These are phyloP conservation scores for Trametes elegans DNA, from an alignment of 768 basidiomycete species.

Conservation along the genomic window DNA sequence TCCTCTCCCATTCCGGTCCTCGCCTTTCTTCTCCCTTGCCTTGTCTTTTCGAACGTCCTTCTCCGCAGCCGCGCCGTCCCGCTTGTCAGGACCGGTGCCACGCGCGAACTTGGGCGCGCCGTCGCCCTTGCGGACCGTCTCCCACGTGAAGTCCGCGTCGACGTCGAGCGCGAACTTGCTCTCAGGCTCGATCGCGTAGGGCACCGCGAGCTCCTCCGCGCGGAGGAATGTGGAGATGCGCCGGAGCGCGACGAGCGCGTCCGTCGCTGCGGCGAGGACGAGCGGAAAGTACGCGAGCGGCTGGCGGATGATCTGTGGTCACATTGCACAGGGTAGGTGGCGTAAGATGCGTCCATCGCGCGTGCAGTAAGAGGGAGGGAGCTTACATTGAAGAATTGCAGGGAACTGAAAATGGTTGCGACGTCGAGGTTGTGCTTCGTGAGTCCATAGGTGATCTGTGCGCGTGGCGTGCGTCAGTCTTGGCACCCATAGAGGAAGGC, in stretches of 20 bases:
- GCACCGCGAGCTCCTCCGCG: slow-evolving; percentile 73
- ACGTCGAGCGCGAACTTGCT: slow-evolving; percentile 65
- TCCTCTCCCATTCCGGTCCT: too few species aligned
- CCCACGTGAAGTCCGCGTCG: slow-evolving; percentile 80
- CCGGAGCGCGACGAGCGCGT: slow-evolving; percentile 76
- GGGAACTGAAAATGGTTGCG: slow-evolving; percentile 77
- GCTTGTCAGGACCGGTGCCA: slow-evolving; percentile 15
- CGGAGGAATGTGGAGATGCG: slow-evolving; percentile 81
- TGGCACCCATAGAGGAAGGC: neutral
- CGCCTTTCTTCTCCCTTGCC: slow-evolving; percentile 18
- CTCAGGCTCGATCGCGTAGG: slow-evolving; percentile 49
- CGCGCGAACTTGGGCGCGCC: slow-evolving; percentile 13
- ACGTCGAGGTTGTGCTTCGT: slow-evolving; percentile 63
- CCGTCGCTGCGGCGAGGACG: slow-evolving; percentile 52
- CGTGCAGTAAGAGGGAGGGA: neutral
- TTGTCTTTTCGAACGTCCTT: slow-evolving; percentile 10
- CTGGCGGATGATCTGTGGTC: slow-evolving; percentile 49
- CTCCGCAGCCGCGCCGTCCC: slow-evolving; percentile 18
- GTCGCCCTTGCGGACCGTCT: slow-evolving; percentile 45
- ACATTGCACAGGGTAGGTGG: neutral
- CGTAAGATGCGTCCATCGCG: neutral
- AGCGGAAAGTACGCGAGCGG: slow-evolving; percentile 59
- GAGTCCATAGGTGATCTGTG: slow-evolving; percentile 62
- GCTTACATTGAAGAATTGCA: slow-evolving; percentile 83
- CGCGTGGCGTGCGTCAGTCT: neutral